A percentile compares a stretch with the other conserved stretches of the same genome.
Evolutionary conservation across 192 early-diverging fungal genomes (phyloP).

Genomic region (Glomus cerebriforme): DNA sequence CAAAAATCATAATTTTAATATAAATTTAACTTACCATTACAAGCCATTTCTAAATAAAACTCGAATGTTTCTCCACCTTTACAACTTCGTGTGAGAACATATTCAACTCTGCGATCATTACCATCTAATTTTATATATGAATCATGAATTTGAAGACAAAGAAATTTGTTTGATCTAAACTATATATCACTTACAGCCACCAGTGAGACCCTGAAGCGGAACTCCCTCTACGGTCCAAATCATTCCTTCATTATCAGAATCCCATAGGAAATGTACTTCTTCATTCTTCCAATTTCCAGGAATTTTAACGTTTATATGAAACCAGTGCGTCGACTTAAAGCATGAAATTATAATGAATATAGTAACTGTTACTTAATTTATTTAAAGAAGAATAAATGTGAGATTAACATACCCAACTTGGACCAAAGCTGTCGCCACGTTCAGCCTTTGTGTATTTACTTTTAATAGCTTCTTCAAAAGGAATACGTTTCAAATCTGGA

Average conservation of each 20-base stretch:
- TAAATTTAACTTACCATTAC: slow-evolving; percentile 60
- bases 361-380: background rate
- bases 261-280: slow-evolving; percentile 85
- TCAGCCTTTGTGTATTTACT: slow-evolving; percentile 66
- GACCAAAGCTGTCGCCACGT: slow-evolving; percentile 80
- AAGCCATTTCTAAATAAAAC: slow-evolving; percentile 88
- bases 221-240: slow-evolving; percentile 85
- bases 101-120: slow-evolving; percentile 56
- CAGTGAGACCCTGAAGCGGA: slow-evolving; percentile 88
- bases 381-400: slow-evolving; percentile 6
- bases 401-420: slow-evolving; percentile 66
- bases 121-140: slow-evolving; percentile 36
- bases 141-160: background rate
- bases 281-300: slow-evolving; percentile 70
- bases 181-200: slow-evolving; percentile 59
- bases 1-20: background rate
- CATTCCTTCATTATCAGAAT: slow-evolving; percentile 86
- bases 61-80: slow-evolving; percentile 59
- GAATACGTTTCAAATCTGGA: slow-evolving; percentile 65
- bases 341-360: slow-evolving; percentile 18
- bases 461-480: slow-evolving; percentile 76
- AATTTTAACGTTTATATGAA: slow-evolving; percentile 69
- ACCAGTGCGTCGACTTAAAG: slow-evolving; percentile 73
- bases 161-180: slow-evolving; percentile 6
- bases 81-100: slow-evolving; percentile 48